phyloP scores from a whole-genome alignment of 2,329 filamentous ascomycete genomes.

The Biscogniauxia sp. region DNA sequence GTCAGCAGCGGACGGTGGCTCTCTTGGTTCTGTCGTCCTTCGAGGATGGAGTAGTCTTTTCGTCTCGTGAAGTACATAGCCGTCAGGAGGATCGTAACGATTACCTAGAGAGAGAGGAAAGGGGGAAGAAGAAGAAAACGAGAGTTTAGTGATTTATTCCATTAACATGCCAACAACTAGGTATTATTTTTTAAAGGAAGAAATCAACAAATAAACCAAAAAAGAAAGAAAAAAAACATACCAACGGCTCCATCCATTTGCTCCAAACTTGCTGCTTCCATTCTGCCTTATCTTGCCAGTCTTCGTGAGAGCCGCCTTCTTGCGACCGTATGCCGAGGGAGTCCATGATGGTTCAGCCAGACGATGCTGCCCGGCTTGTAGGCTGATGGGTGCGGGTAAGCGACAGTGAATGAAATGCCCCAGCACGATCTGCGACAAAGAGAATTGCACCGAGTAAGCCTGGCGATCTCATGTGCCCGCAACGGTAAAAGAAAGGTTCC shows the following conservation, averaged over 20 bases:
- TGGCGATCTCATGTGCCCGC: no score
- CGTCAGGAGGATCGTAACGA: constrained; percentile 36
- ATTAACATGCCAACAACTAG: no score
- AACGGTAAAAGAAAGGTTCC: no score
- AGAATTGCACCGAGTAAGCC: no score
- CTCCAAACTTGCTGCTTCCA: constrained; percentile 26
- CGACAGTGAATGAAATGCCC: neutral
- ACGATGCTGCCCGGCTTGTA: no score
- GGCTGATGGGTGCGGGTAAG: no score
- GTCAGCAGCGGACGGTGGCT: constrained; percentile 20
- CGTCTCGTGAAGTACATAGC: constrained; percentile 38
- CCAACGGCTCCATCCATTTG: constrained; percentile 22
- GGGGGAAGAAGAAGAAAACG: no score
- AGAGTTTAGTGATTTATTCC: no score
- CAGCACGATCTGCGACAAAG: neutral
- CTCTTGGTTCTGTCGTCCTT: constrained; percentile 13
- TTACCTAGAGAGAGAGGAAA: constrained; percentile 26
- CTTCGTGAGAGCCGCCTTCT: neutral
- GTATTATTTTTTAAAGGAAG: neutral
- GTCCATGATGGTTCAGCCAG: neutral
- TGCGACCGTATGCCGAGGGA: constrained; percentile 7
- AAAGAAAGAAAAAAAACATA: no score
- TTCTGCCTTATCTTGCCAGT: constrained; percentile 15
- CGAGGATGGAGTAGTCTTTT: constrained; percentile 35
- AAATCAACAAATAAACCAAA: no score